Evolutionary conservation across 1,139 yeast species (phyloP).

Genomic region (Suhomyces kunorum): DNA sequence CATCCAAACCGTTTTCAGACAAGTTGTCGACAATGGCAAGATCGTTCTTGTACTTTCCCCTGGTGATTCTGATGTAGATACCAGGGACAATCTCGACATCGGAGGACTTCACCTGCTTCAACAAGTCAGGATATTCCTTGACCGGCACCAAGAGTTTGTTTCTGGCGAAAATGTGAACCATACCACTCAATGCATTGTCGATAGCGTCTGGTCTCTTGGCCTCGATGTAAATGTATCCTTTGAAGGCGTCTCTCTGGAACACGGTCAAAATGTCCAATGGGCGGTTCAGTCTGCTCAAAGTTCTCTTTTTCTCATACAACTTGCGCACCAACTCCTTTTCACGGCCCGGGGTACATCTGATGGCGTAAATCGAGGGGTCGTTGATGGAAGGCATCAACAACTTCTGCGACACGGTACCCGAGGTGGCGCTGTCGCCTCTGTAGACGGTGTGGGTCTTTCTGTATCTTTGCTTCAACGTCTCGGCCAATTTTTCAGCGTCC

Average conservation of each 20-base stretch:
- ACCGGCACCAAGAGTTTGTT: constrained; percentile 87
- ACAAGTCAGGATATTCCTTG: constrained; percentile 89
- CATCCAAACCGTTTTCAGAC: constrained; percentile 93
- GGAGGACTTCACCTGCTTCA: constrained; percentile 85
- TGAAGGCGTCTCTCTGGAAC: constrained; percentile 90
- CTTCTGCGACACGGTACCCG: constrained; percentile 85
- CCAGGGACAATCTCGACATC: constrained; percentile 92
- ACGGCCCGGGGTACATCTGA: constrained; percentile 88
- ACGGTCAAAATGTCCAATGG: constrained; percentile 83
- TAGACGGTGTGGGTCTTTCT: constrained; percentile 85
- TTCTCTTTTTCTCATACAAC: constrained; percentile 75
- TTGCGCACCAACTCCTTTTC: constrained; percentile 90
- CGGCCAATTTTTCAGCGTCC: constrained; percentile 94
- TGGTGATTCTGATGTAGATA: constrained; percentile 81
- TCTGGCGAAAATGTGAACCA: constrained; percentile 77
- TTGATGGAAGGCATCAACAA: constrained; percentile 91
- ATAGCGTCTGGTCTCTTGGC: constrained; percentile 94
- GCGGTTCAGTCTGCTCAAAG: constrained; percentile 59
- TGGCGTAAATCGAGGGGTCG: constrained; percentile 96
- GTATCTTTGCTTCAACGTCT: constrained; percentile 87
- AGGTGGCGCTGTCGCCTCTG: constrained; percentile 79
- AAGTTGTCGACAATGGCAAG: constrained; percentile 90
- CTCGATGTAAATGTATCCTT: constrained; percentile 90
- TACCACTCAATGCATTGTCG: constrained; percentile 81
- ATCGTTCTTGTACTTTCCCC: constrained; percentile 93